Evolutionary conservation across 257 asterid species (phyloP).

Genomic region (Nicotiana obtusifolia): DNA sequence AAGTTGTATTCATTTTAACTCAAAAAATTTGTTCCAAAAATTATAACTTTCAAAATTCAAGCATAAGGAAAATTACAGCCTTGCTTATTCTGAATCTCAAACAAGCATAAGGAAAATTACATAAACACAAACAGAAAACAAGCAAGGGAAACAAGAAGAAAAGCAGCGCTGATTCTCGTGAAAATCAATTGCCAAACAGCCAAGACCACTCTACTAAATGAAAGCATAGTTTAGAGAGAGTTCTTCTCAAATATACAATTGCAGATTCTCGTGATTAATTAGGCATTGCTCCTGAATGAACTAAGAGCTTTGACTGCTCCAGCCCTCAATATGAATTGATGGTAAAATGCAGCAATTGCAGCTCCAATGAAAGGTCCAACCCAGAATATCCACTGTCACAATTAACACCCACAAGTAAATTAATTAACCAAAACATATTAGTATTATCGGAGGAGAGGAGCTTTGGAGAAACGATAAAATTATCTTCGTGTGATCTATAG

Average conservation of each 20-base stretch:
- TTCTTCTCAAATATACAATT: background rate
- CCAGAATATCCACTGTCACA: conserved; percentile 76
- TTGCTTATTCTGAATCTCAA: background rate
- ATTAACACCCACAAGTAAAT: background rate
- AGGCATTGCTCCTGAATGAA: conserved; percentile 59
- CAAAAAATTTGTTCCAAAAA: too few relatives aligned
- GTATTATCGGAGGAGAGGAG: too few relatives aligned
- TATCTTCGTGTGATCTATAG: too few relatives aligned
- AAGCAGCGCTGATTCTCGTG: background rate
- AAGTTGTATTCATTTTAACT: too few relatives aligned
- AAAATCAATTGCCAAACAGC: background rate
- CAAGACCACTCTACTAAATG: background rate
- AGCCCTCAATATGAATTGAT: conserved; percentile 62
- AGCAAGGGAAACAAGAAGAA: background rate
- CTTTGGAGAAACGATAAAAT: too few relatives aligned
- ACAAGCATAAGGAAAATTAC: background rate
- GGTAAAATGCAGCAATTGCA: conserved; percentile 72
- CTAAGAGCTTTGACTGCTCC: conserved; percentile 72
- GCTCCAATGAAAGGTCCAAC: conserved; percentile 85
- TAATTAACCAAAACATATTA: background rate
- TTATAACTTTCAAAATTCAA: too few relatives aligned
- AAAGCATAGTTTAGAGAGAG: background rate
- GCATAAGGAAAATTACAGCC: too few relatives aligned
- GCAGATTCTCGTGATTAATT: background rate
- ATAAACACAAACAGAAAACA: background rate